Evolutionary conservation across 805 yeast genomes (phyloP).

Genomic region (Yamadazyma akitaensis): DNA sequence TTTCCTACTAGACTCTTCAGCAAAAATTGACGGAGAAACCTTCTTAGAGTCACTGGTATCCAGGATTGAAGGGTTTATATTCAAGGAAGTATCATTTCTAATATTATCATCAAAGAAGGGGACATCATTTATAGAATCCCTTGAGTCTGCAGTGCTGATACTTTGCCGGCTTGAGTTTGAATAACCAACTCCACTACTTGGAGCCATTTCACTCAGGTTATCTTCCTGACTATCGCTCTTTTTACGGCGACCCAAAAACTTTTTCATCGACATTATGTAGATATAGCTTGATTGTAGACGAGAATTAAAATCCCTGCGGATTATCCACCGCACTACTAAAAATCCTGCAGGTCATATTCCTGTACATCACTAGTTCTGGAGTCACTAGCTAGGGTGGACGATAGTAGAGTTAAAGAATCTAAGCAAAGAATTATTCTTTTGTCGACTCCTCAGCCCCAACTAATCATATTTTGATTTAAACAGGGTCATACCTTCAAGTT

Average conservation of each 20-base stretch:
- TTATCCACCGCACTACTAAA: not conserved
- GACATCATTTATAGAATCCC: constrained; percentile 28
- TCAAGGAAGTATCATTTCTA: constrained; percentile 30
- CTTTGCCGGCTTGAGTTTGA: constrained; percentile 12
- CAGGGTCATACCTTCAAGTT: too few species aligned
- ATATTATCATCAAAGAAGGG: constrained; percentile 28
- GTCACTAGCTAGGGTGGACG: not conserved
- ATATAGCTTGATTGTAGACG: not conserved
- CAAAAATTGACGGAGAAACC: constrained; percentile 16
- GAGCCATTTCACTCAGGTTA: not conserved
- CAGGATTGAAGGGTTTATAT: constrained; percentile 36
- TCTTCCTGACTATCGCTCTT: constrained; percentile 6
- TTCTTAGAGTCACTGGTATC: constrained; percentile 4
- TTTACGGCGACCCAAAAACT: constrained; percentile 15
- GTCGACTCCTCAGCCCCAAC: not conserved
- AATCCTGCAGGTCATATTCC: constrained; percentile 1
- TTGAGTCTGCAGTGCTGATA: constrained; percentile 20
- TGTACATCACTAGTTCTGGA: not conserved
- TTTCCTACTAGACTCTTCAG: constrained; percentile 23
- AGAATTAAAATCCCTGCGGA: not conserved
- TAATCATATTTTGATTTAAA: not conserved
- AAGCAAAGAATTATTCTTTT: not conserved
- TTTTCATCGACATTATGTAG: constrained; percentile 17
- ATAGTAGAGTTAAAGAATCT: too few species aligned
- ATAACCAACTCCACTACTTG: not conserved